Conservation (phyloP, 371 early-diverging fungal species). For the Dinochytrium kinnereticum region DNA sequence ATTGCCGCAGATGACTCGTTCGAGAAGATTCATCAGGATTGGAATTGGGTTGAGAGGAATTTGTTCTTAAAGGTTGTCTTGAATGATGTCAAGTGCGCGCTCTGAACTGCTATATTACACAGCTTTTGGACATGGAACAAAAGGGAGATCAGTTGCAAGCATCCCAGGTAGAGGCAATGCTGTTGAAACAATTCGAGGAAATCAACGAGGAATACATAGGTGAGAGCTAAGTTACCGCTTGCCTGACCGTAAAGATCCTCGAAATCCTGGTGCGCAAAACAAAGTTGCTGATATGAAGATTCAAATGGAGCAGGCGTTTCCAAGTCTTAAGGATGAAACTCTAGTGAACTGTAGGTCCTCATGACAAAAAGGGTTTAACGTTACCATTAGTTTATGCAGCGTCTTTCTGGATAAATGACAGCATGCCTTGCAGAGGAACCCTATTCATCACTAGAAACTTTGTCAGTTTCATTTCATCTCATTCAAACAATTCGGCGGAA, state of each 20-base stretch:
- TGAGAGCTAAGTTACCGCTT: conserved; percentile 15
- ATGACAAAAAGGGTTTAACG: neutral
- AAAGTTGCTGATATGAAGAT: conserved; percentile 40
- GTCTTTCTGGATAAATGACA: conserved; percentile 44
- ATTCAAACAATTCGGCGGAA: conserved; percentile 8
- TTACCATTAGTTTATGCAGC: conserved; percentile 45
- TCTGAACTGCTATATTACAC: too few relatives aligned
- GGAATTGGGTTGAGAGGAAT: conserved; percentile 63
- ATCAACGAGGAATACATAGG: conserved; percentile 52
- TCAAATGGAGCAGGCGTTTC: conserved; percentile 39
- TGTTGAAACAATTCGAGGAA: conserved; percentile 59
- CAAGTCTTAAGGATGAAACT: conserved; percentile 47
- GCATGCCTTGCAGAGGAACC: conserved; percentile 41
- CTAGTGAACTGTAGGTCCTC: conserved; percentile 50
- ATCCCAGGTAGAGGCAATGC: conserved; percentile 46
- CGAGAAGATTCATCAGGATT: conserved; percentile 58
- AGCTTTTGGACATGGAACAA: conserved; percentile 45
- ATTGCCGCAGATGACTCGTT: conserved; percentile 58
- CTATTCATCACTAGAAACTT: conserved; percentile 53
- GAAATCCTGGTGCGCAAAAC: conserved; percentile 35
- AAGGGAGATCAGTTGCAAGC: conserved; percentile 11
- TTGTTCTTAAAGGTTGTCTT: conserved; percentile 49
- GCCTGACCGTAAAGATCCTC: conserved; percentile 41
- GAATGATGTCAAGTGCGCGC: too few relatives aligned
- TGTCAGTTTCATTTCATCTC: conserved; percentile 38